phyloP scores from a whole-genome alignment of 208 protist genomes.

The Porcisia hertigi region DNA sequence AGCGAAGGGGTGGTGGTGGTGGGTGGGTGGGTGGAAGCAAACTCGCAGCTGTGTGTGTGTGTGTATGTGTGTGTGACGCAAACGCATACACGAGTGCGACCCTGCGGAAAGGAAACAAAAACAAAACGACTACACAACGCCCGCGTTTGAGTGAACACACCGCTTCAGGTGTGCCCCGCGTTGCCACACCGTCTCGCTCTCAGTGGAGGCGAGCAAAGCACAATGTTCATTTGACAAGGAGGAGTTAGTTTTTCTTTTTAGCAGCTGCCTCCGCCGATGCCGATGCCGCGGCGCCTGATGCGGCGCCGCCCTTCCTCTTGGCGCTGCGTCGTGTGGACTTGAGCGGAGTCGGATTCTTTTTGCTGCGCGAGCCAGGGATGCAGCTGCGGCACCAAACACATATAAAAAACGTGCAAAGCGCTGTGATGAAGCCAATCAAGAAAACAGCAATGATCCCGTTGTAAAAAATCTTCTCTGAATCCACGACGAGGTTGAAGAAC shows the following conservation, averaged over 20 bases:
- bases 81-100: too few relatives aligned
- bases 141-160: background rate
- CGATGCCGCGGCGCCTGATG: background rate
- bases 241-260: background rate
- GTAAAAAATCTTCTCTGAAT: slow-evolving; percentile 43
- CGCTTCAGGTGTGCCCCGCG: background rate
- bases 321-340: background rate
- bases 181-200: background rate
- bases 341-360: slow-evolving; percentile 6
- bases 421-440: slow-evolving; percentile 26
- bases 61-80: too few relatives aligned
- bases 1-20: too few relatives aligned
- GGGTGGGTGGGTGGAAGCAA: too few relatives aligned
- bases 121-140: too few relatives aligned
- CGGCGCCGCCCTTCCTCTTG: slow-evolving; percentile 13
- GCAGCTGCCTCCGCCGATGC: background rate
- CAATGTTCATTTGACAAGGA: too few relatives aligned
- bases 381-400: slow-evolving; percentile 25
- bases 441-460: slow-evolving; percentile 47
- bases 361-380: slow-evolving; percentile 22
- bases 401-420: slow-evolving; percentile 24
- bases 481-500: slow-evolving; percentile 34
- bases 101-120: too few relatives aligned
- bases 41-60: too few relatives aligned
- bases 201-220: background rate